A percentile compares a stretch with the other conserved stretches of the same genome.
phyloP scores from a whole-genome alignment of 805 yeast genomes.

The Ogataea degrootiae region DNA sequence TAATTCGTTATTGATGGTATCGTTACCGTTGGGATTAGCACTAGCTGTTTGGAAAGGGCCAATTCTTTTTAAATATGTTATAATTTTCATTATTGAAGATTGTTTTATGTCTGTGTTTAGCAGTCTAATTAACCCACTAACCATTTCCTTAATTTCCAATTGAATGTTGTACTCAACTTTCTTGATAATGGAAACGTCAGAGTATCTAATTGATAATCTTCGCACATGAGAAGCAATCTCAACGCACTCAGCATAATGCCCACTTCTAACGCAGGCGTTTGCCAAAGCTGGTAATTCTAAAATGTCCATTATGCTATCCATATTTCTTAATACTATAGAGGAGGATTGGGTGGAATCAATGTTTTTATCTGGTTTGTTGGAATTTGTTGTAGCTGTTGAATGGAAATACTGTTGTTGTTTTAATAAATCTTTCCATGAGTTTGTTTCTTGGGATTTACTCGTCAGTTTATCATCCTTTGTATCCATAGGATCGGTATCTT shows the following conservation, averaged over 20 bases:
- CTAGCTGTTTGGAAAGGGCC: slow-evolving; percentile 39
- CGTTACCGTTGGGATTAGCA: slow-evolving; percentile 3
- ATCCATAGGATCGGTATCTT: slow-evolving; percentile 4
- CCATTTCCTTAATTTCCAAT: slow-evolving; percentile 55
- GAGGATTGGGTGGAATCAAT: slow-evolving; percentile 1
- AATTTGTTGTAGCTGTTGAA: not conserved
- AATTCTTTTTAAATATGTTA: slow-evolving; percentile 69
- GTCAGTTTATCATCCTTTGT: slow-evolving; percentile 1
- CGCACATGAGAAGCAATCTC: slow-evolving; percentile 75
- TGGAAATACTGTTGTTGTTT: slow-evolving; percentile 14
- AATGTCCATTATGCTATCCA: slow-evolving; percentile 70
- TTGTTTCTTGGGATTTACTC: slow-evolving; percentile 9
- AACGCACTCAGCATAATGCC: slow-evolving; percentile 84
- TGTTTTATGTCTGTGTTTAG: slow-evolving; percentile 74
- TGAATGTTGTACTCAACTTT: slow-evolving; percentile 49
- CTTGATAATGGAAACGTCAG: slow-evolving; percentile 48
- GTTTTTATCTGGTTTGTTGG: not conserved
- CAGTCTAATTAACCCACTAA: slow-evolving; percentile 60
- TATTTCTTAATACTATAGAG: slow-evolving; percentile 43
- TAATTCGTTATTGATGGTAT: slow-evolving; percentile 20
- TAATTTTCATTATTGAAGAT: slow-evolving; percentile 70
- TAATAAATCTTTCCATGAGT: slow-evolving; percentile 19
- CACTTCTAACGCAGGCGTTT: slow-evolving; percentile 77
- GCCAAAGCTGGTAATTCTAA: slow-evolving; percentile 81
- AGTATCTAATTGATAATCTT: slow-evolving; percentile 65